Percentiles rank a stretch among this genome's conserved stretches.
phyloP scores from a whole-genome alignment of 2,329 filamentous ascomycete genomes.

The Aspergillus caelatus region DNA sequence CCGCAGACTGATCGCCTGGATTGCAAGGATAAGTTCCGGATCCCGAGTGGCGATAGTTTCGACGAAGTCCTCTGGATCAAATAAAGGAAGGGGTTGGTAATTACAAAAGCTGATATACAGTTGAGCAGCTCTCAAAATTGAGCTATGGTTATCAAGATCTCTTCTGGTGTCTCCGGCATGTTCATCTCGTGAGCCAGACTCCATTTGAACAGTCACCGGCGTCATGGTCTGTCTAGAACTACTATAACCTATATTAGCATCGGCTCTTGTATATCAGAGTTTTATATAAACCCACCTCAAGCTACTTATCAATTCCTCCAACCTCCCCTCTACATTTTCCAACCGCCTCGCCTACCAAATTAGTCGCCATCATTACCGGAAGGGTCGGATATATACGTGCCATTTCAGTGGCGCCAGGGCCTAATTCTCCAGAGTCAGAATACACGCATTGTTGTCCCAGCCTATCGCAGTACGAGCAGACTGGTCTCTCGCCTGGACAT shows the following conservation, averaged over 20 bases:
- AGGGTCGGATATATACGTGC: not conserved
- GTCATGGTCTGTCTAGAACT: not conserved
- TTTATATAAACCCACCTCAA: not conserved
- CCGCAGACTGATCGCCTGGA: slow-evolving; percentile 32
- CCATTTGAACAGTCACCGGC: not conserved
- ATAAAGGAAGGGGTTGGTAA: slow-evolving; percentile 37
- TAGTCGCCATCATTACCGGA: not conserved
- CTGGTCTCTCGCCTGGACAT: slow-evolving; percentile 37
- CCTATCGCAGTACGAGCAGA: slow-evolving; percentile 35
- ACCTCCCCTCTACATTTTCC: slow-evolving; percentile 1
- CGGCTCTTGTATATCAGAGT: not conserved
- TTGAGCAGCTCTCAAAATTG: slow-evolving; percentile 16
- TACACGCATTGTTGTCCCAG: slow-evolving; percentile 37
- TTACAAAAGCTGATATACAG: slow-evolving; percentile 36
- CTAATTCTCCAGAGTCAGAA: slow-evolving; percentile 16
- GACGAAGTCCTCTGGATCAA: slow-evolving; percentile 22
- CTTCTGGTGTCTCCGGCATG: not conserved
- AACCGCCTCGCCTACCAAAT: not conserved
- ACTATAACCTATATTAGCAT: not conserved
- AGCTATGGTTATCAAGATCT: not conserved
- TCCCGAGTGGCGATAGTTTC: slow-evolving; percentile 23
- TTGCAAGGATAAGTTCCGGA: slow-evolving; percentile 31
- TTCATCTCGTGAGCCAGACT: not conserved
- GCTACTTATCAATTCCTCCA: not conserved
- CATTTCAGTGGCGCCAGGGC: not conserved